Evolutionary conservation across 306 rosid species (phyloP), one percentile per base, ranked within the genome.

Genomic region (Cucurbita maxima): DNA sequence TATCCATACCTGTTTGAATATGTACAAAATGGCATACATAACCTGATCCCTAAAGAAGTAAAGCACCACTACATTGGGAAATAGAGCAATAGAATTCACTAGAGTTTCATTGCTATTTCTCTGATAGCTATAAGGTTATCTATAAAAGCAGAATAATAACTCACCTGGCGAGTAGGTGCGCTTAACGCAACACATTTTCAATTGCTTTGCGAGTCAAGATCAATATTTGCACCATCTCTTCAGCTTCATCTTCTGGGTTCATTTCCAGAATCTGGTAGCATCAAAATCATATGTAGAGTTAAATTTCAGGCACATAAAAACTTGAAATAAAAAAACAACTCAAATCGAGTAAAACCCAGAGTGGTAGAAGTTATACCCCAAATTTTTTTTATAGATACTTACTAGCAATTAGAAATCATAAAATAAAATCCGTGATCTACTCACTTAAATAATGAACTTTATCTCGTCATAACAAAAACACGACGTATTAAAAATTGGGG

Each of bases 241-340:
- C 98, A 5, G 96, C 98, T 64, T 94, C 98, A 60, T 90, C 98
- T 81, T 90, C 97, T 9, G 98, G 98, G 74, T 94, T 90, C 98
- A 94, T 90, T 77, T 94, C 98, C 85, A 94, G 81, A 70, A 94
- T 94, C 98, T 94, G 71, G 12, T 56, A 56, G 36, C 10, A 56
- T 20, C 13, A 56, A 20, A 10, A 22, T 56, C 60, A 19, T 56
- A 20, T 56, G 13, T 5, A 20, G 60, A 56, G 60, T 56, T 56
- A 36, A 20, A 4, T 56, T 56, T 20, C 36, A 10, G 3, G 22
- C 6, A 56, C 15, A 56, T 56, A 22, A 43, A 64, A 64, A 64
- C 71, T 41, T 40, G 52, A 64, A 8, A 64, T 43, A 36, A 41
- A 19, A 20, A 5, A 38, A 8, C 47, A 16, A 10, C n/a, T 37